Percentiles rank a stretch among this genome's conserved stretches.
Evolutionary conservation across 306 rosid genomes (phyloP).

Genomic region (Acacia crassicarpa): DNA sequence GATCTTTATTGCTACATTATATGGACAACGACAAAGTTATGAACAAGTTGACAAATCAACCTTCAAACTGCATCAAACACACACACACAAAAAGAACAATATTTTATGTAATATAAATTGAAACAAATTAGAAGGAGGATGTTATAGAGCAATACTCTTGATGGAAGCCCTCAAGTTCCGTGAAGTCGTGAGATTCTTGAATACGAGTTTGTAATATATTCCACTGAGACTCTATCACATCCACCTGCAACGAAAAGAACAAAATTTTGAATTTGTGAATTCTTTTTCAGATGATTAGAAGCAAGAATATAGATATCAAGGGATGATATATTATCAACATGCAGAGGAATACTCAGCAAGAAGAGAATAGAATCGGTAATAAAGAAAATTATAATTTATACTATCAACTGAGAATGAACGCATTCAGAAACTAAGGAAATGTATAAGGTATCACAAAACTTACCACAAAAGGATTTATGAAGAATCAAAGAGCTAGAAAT

Average conservation of each 20-base stretch:
- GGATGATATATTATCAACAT: neutral
- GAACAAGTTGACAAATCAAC: too few relatives aligned
- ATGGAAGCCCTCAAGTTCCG: constrained; percentile 86
- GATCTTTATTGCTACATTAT: neutral
- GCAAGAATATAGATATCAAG: neutral
- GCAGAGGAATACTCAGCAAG: neutral
- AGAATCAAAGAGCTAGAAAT: neutral
- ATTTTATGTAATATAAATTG: constrained; percentile 4
- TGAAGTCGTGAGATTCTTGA: constrained; percentile 91
- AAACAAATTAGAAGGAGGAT: constrained; percentile 5
- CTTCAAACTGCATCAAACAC: neutral
- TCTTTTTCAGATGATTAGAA: neutral
- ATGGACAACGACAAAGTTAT: neutral
- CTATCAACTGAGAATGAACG: neutral
- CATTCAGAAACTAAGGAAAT: neutral
- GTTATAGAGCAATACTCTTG: constrained; percentile 63
- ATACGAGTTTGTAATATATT: constrained; percentile 87
- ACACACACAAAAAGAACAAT: constrained; percentile 11
- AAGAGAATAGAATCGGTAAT: neutral
- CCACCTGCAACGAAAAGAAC: constrained; percentile 68
- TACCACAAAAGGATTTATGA: neutral
- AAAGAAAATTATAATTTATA: neutral
- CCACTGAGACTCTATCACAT: constrained; percentile 97
- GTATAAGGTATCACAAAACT: neutral
- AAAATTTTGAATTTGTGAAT: constrained; percentile 16